phyloP scores from a whole-genome alignment of 306 rosid species.

The Cucurbita maxima region DNA sequence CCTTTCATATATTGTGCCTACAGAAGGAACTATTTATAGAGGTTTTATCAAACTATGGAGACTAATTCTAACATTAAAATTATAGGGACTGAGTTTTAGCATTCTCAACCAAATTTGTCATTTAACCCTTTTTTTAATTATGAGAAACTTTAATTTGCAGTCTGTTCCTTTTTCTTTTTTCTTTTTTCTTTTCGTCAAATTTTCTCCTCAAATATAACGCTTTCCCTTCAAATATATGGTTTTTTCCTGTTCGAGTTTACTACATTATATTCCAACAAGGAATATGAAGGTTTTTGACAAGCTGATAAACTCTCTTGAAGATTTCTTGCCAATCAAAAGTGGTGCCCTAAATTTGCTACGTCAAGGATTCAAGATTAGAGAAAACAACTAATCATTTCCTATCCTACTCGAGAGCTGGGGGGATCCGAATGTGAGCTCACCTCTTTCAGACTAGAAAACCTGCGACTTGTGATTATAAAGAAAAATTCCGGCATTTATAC shows the following conservation, averaged over 20 bases:
- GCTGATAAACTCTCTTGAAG: background rate
- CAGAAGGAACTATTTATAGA: too few species aligned
- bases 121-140: background rate
- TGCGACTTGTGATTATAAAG: background rate
- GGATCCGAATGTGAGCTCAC: background rate
- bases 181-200: background rate
- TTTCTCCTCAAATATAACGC: background rate
- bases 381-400: background rate
- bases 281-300: background rate
- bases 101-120: too few species aligned
- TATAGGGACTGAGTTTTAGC: too few species aligned
- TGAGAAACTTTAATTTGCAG: background rate
- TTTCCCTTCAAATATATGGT: background rate
- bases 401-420: background rate
- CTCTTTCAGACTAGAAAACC: background rate
- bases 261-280: background rate
- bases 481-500: background rate
- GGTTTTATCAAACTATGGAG: too few species aligned
- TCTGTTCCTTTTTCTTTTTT: background rate
- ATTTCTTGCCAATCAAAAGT: background rate
- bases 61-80: too few species aligned
- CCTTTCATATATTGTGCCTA: too few species aligned
- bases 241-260: background rate
- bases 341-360: background rate
- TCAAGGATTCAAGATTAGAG: background rate